These are phyloP conservation scores for Erythrobasidium hasegawianum DNA, from an alignment of 1,284 basidiomycete species.

Conservation along the genomic window DNA sequence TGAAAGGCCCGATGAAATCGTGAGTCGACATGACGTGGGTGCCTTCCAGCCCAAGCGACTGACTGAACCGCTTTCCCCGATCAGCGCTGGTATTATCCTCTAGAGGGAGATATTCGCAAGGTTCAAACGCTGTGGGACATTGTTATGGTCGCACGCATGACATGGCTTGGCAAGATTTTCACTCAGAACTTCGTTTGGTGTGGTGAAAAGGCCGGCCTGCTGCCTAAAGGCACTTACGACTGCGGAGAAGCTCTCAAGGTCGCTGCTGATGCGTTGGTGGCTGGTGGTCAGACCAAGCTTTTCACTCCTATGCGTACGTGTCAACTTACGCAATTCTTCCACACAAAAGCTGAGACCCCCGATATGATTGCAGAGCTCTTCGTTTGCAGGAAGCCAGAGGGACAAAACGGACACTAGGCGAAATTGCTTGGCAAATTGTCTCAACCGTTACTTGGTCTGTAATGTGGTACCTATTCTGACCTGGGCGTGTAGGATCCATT, in stretches of 20 bases:
- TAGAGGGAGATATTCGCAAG: slow-evolving; percentile 59
- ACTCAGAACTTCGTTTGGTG: slow-evolving; percentile 76
- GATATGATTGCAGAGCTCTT: neutral
- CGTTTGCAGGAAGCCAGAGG: slow-evolving; percentile 2
- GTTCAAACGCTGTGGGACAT: slow-evolving; percentile 91
- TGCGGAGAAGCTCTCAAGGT: slow-evolving; percentile 85
- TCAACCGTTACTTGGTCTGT: no score
- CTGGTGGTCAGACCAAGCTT: slow-evolving; percentile 74
- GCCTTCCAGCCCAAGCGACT: no score
- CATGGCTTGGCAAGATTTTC: slow-evolving; percentile 77
- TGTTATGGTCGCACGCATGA: slow-evolving; percentile 67
- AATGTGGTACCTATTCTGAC: no score
- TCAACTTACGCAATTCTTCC: no score
- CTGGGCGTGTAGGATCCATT: no score
- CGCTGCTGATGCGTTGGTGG: slow-evolving; percentile 73
- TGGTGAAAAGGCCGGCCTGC: slow-evolving; percentile 71
- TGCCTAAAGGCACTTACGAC: slow-evolving; percentile 89
- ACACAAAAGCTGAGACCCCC: neutral
- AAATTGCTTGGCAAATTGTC: no score
- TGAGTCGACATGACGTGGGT: no score
- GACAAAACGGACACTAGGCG: neutral
- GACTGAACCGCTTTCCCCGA: no score
- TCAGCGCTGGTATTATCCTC: slow-evolving; percentile 44
- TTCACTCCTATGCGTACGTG: slow-evolving; percentile 35
- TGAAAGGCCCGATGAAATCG: slow-evolving; percentile 56